Evolutionary conservation across 306 rosid species (phyloP), one percentile per base, ranked within the genome.

Genomic region (Pachyrhizus erosus): DNA sequence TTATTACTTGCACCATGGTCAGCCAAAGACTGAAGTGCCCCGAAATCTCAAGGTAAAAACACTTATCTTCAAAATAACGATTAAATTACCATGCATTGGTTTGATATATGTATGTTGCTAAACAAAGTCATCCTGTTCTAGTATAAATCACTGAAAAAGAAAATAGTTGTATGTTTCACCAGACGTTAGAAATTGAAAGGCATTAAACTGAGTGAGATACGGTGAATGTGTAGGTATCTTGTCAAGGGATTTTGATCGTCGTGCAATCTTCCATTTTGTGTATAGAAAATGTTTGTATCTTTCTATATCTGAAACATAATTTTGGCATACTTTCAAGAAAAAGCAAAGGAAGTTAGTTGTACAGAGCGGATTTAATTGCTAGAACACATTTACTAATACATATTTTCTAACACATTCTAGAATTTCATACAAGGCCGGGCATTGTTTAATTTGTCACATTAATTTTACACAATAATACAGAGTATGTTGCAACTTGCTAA

Each of bases 1-100:
- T 87, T 93, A 90, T 86, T 96, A 93, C 85, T 83, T 96, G 74
- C 99, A 96, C 89, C 98, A 96, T 69, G 94, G 97, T 79, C 97
- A 93, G 83, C 98, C 98, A 45, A 80, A 88, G 61, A 87, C 73
- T 40, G 88, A 86, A 39, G 64, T 83, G 20, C 77, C 93, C 49
- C 87, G 84, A 76, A 72, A 86, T 81, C 92, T 96, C 61, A 96
- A 96, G 98, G 99, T 93, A 81, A 78, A 83, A 80, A 6, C 82
- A 9, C 62, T 21, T 45, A 17, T n/a, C 61, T 49, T 34, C 52
- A 46, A 65, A 71, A 48, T 72, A 66, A 20, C 31, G 58, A 49
- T 77, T 54, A 71, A 48, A 40, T 54, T 81, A 68, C 64, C 31
- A 23, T 46, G 64, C 46, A 9, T 61, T 78, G 39, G 66, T 80